These are phyloP conservation scores for Neofusicoccum kwambonambiense DNA, from an alignment of 2,329 filamentous ascomycete species.

Conservation along the genomic window DNA sequence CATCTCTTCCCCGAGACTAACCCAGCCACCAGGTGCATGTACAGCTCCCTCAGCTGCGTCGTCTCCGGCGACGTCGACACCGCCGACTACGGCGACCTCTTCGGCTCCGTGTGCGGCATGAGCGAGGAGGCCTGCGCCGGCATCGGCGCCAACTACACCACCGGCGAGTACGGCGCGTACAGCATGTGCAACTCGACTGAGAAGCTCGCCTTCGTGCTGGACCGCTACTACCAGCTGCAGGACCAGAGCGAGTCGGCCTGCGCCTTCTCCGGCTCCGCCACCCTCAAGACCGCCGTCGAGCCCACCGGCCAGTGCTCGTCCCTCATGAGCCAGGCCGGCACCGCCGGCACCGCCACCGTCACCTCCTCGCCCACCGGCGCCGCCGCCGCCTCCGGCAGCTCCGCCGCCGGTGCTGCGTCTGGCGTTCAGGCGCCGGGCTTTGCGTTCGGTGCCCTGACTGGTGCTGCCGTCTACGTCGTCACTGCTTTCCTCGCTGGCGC, in stretches of 20 bases:
- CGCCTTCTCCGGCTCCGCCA: conserved; percentile 68
- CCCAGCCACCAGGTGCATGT: conserved; percentile 64
- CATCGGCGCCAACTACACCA: conserved; percentile 65
- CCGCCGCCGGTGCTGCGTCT: conserved; percentile 23
- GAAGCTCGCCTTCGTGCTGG: conserved; percentile 71
- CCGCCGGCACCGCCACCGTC: conserved; percentile 58
- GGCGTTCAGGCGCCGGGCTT: conserved; percentile 43
- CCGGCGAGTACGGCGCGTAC: conserved; percentile 72
- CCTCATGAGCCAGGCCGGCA: conserved; percentile 63
- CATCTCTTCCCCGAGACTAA: too few species aligned
- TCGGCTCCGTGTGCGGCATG: conserved; percentile 69
- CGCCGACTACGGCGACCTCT: conserved; percentile 65
- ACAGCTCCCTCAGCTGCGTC: conserved; percentile 67
- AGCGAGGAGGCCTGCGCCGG: conserved; percentile 60
- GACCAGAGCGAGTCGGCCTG: conserved; percentile 60
- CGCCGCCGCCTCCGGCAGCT: conserved; percentile 19
- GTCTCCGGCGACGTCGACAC: conserved; percentile 57
- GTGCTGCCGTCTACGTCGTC: conserved; percentile 49
- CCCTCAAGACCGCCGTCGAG: conserved; percentile 50
- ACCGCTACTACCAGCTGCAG: conserved; percentile 67
- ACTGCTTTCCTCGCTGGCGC: conserved; percentile 52
- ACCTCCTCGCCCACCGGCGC: conserved; percentile 44
- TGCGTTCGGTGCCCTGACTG: conserved; percentile 44
- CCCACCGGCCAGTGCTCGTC: conserved; percentile 54
- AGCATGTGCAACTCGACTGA: conserved; percentile 70